These are phyloP conservation scores for Nothopassalora personata DNA, from an alignment of 2,329 filamentous ascomycete genomes.

Conservation along the genomic window DNA sequence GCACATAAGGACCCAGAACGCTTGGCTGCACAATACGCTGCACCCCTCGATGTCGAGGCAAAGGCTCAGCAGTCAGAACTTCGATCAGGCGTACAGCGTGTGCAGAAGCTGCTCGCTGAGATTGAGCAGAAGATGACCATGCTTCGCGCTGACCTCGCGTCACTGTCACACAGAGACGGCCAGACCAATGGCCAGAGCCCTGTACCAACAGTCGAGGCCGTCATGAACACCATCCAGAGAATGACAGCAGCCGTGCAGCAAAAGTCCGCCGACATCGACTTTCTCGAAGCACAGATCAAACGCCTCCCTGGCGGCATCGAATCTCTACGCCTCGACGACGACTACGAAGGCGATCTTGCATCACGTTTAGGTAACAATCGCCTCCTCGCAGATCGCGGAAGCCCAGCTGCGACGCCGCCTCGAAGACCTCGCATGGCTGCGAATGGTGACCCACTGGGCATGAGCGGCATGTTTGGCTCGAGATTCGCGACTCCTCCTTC, in stretches of 20 bases:
- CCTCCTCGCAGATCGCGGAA: constrained; percentile 27
- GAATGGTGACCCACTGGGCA: constrained; percentile 32
- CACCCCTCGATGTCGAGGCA: constrained; percentile 80
- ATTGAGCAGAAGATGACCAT: constrained; percentile 75
- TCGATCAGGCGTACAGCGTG: constrained; percentile 65
- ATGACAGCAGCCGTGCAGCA: constrained; percentile 92
- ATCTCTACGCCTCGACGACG: constrained; percentile 27
- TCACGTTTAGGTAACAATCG: constrained; percentile 25
- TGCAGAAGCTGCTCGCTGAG: constrained; percentile 69
- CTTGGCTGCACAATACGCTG: constrained; percentile 57
- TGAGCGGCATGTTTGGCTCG: constrained; percentile 32
- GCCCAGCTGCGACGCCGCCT: constrained; percentile 35
- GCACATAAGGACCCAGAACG: constrained; percentile 64
- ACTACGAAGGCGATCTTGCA: constrained; percentile 33
- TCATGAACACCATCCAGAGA: constrained; percentile 83
- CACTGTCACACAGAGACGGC: constrained; percentile 31
- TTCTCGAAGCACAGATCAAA: constrained; percentile 80
- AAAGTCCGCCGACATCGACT: constrained; percentile 82
- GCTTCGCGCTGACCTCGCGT: constrained; percentile 71
- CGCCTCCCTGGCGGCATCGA: constrained; percentile 48
- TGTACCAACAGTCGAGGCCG: constrained; percentile 82
- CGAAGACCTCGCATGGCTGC: constrained; percentile 23
- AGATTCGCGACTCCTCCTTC: constrained; percentile 28
- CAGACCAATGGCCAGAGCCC: constrained; percentile 33
- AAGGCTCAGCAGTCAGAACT: constrained; percentile 77